Evolutionary conservation across 208 protist species (phyloP).

Genomic region (Trypanosoma cruzi): DNA sequence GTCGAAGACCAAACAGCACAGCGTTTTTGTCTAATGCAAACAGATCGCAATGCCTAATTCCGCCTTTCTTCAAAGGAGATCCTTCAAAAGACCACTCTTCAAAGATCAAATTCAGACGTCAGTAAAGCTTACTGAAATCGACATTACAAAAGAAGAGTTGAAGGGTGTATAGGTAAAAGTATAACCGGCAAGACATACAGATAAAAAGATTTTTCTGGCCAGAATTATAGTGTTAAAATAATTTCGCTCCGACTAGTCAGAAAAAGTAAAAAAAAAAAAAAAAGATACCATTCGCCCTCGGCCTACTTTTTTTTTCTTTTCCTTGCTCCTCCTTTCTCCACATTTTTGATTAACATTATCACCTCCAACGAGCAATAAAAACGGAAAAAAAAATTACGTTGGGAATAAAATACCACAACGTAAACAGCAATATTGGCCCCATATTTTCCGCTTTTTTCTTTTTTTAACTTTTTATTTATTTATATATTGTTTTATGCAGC

Average conservation of each 20-base stretch:
- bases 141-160: slow-evolving; percentile 5
- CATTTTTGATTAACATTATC: background rate
- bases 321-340: background rate
- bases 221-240: background rate
- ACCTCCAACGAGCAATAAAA: background rate
- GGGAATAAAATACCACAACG: background rate
- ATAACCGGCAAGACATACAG: background rate
- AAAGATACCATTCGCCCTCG: background rate
- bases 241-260: background rate
- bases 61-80: background rate
- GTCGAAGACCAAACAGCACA: slow-evolving; percentile 1
- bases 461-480: too few species aligned
- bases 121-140: slow-evolving; percentile 1
- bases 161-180: background rate
- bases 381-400: background rate
- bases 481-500: too few species aligned
- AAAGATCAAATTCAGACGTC: background rate
- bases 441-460: background rate
- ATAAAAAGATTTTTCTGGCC: background rate
- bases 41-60: slow-evolving; percentile 4
- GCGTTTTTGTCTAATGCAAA: background rate
- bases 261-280: background rate
- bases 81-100: background rate
- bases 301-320: slow-evolving; percentile 3
- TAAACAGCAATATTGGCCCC: slow-evolving; percentile 3